These are phyloP conservation scores for Pythium plurisporium DNA, from an alignment of 352 stramenopile species.

Conservation along the genomic window DNA sequence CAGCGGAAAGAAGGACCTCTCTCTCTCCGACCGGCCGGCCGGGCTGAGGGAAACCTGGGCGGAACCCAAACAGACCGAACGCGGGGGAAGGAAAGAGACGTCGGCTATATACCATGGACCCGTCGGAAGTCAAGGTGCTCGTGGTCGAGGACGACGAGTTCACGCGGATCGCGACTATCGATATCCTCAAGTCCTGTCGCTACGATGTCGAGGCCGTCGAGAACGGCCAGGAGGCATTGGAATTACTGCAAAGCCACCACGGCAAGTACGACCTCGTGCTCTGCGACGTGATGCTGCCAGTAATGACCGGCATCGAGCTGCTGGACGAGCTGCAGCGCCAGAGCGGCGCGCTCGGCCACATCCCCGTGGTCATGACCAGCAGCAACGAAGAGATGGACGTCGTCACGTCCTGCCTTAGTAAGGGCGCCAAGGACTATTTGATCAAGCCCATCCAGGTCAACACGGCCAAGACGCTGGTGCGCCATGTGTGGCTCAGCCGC, in stretches of 20 bases:
- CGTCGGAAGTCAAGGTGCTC: slow-evolving; percentile 84
- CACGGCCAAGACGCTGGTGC: slow-evolving; percentile 86
- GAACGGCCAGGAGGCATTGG: slow-evolving; percentile 72
- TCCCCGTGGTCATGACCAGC: slow-evolving; percentile 88
- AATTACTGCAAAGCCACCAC: slow-evolving; percentile 62
- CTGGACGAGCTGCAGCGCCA: slow-evolving; percentile 80
- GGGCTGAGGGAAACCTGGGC: neutral
- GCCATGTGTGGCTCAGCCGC: slow-evolving; percentile 82
- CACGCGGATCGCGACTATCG: slow-evolving; percentile 84
- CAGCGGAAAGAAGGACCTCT: no score
- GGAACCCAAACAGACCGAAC: neutral
- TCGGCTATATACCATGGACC: slow-evolving; percentile 48
- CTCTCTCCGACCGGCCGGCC: no score
- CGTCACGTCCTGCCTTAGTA: slow-evolving; percentile 84
- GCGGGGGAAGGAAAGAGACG: neutral
- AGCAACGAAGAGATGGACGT: slow-evolving; percentile 90
- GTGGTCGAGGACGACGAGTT: slow-evolving; percentile 90
- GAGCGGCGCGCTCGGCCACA: slow-evolving; percentile 58
- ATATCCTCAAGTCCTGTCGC: slow-evolving; percentile 85
- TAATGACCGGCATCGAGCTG: slow-evolving; percentile 86
- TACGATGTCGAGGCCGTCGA: slow-evolving; percentile 84
- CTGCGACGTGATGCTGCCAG: slow-evolving; percentile 87
- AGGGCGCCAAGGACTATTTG: slow-evolving; percentile 87
- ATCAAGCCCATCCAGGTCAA: slow-evolving; percentile 90
- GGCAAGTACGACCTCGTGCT: slow-evolving; percentile 84